Evolutionary conservation across 768 basidiomycete genomes (phyloP), one percentile per base, ranked within the genome.

Genomic region (Butyriboletus loyo): DNA sequence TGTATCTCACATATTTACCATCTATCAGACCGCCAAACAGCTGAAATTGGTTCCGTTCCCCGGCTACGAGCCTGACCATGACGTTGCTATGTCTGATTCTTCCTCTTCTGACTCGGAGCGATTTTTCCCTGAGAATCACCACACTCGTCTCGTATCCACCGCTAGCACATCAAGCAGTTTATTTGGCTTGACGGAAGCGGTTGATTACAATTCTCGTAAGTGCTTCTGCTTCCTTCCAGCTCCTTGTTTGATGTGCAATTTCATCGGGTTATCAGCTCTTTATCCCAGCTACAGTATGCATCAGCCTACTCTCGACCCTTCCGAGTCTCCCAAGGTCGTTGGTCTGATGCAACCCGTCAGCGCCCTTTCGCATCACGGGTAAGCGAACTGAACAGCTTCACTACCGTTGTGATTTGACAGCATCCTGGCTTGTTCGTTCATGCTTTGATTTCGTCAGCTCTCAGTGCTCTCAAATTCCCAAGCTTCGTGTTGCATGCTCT

Each of bases 391-490:
- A 21, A n/a, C 17, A 24, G 34, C 49, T 19, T 17, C 10, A 8
- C n/a, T 30, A 34, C 22, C 11, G 6, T 57, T 14, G 48, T 55
- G 49, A 44, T 53, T 61, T 57, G 50, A 64, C 48, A 53, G 22
- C 49, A 14, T 44, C 21, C 2, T 46, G 28, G 47, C 44, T 47
- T 49, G 49, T 63, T 64, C 45, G 53, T 51, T 25, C 34, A 13
- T 43, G 22, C 43, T 21, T 49, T 30, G 21, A 19, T 55, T 27
- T 46, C 15, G 28, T 52, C 62, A 89, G 87, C 36, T 74, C 82
- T 49, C 76, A 77, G 46, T 92, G 89, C 61, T 82, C 82, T 24
- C 87, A 89, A 70, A 89, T 92, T 53, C 89, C 89, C 15, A 90
- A 90, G 69, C 79, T 92, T 59, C 84, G 87, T 57, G 77, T 92